Evolutionary conservation across 1,284 basidiomycete species (phyloP), one percentile per base, ranked within the genome.

Genomic region (Melampsora larici-populina): DNA sequence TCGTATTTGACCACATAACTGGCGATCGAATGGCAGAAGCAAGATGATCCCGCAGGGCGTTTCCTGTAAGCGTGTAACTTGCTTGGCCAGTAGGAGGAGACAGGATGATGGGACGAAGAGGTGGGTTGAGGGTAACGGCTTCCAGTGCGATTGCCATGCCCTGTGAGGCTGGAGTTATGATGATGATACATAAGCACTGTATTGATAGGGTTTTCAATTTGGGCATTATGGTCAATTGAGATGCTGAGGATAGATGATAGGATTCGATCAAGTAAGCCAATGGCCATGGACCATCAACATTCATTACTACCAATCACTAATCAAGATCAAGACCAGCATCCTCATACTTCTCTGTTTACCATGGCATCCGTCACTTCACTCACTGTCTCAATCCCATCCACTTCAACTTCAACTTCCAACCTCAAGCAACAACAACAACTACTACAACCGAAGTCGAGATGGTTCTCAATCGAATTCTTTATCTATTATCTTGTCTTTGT

Each of bases 131-230:
- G 60, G 79, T 70, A 11, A 79, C 76, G 18, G 79, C 48, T 1
- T 79, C 79, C 33, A 83, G 78, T 0, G 82, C 82, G 36, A 79
- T 72, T n/a, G 78, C 74, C 81, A 83, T 82, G 26, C 81, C 82
- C 0, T 63, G 63, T 3, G 81, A 81, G 1, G 82, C 82, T 1
- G 82, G 82, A 21, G 79, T 79, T 81, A 83, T 81, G 75, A 83
- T n/a, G n/a, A n/a, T n/a, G n/a, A n/a, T n/a, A n/a, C n/a, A n/a
- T n/a, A n/a, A n/a, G n/a, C n/a, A n/a, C n/a, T n/a, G n/a, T n/a
- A n/a, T n/a, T n/a, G n/a, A n/a, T n/a, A n/a, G n/a, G n/a, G n/a
- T n/a, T 36, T 36, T 36, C 36, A 9, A 36, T 36, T 36, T 9
- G 36, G 36, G 36, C 5, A 36, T 36, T 36, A 36, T 36, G 36